A percentile compares a stretch with the other conserved stretches of the same genome.
Evolutionary conservation across 78 protist genomes (phyloP).

Genomic region (Isochrysis galbana): DNA sequence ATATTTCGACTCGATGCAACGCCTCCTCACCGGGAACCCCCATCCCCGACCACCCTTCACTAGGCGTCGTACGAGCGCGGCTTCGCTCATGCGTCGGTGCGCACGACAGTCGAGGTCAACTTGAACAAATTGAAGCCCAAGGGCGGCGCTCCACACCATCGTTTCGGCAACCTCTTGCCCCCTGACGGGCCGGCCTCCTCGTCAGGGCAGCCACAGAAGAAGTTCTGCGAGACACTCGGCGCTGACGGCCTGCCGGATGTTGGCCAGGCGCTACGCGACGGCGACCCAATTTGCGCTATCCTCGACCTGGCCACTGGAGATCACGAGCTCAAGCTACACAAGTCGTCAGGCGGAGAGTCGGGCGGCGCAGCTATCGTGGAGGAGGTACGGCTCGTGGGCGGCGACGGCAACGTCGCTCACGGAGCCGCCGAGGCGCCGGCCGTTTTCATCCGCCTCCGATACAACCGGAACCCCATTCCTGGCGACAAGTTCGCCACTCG

Average conservation of each 20-base stretch:
- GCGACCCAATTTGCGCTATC: conserved; percentile 54
- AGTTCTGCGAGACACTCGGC: not conserved
- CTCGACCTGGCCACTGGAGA: conserved; percentile 25
- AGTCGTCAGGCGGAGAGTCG: conserved; percentile 14
- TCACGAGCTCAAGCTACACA: conserved; percentile 21
- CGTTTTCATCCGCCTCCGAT: conserved; percentile 27
- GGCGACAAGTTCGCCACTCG: conserved; percentile 98
- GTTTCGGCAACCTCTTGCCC: conserved; percentile 31
- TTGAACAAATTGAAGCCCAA: conserved; percentile 35
- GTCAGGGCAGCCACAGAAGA: not conserved
- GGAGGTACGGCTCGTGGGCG: conserved; percentile 50
- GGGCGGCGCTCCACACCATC: not conserved
- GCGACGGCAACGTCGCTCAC: not conserved
- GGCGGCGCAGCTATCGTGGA: conserved; percentile 26
- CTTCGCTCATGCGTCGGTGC: conserved; percentile 83
- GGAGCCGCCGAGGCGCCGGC: not conserved
- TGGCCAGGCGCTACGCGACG: conserved; percentile 58
- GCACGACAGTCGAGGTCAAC: conserved; percentile 59
- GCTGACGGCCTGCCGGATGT: conserved; percentile 76
- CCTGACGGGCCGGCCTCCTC: not conserved
- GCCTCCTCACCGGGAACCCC: too few species aligned
- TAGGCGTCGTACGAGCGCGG: conserved; percentile 90
- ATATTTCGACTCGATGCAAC: too few species aligned
- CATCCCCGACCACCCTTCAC: too few species aligned
- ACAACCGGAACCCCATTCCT: conserved; percentile 78